Evolutionary conservation across 441 rosid species (phyloP), one percentile per base, ranked within the genome.

Genomic region (Mallotus repandus): DNA sequence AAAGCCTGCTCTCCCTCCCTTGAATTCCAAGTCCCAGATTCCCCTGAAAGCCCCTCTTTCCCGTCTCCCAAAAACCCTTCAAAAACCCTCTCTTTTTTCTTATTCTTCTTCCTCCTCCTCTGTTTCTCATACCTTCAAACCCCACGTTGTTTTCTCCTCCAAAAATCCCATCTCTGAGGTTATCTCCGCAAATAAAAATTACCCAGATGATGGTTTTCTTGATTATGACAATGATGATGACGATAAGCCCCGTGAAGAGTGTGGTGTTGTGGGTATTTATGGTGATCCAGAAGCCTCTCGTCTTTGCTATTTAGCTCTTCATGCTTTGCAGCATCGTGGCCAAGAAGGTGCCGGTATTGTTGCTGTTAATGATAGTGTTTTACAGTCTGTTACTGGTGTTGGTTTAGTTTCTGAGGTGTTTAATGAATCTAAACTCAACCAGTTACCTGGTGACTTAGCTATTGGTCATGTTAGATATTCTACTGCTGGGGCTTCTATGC

Each of bases 291-390:
- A 94, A 68, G 98, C 99, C 70, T 86, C 98, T 0, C 92, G 97
- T 4, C 91, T 91, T 76, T 89, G 94, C 81, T 94, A 89, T 81
- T 66, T 92, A 76, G 98, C 98, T 1, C 97, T 94, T 56, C 99
- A 92, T 70, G 96, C 98, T 14, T 86, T 94, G 67, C 99, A 94
- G 67, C 99, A 94, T 63, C 87, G 94, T 70, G 91, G 98, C 16
- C 99, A 95, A 74, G 98, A 95, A 84, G 99, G 99, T 46, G 98
- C 99, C 64, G 98, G 99, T 72, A 95, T 95, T 71, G 99, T 95
- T 16, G 80, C 99, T 1, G 96, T 92, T 14, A 82, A 83, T 32
- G 72, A 89, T 6, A 83, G 87, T 13, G 91, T 91, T 59, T 86
- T 92, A 59, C 96, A 95, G 72, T 85, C 98, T 4, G 76, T 95